Evolutionary conservation across 2,329 filamentous ascomycete genomes (phyloP), one percentile per base, ranked within the genome.

Genomic region (Curvularia verruculosa): DNA sequence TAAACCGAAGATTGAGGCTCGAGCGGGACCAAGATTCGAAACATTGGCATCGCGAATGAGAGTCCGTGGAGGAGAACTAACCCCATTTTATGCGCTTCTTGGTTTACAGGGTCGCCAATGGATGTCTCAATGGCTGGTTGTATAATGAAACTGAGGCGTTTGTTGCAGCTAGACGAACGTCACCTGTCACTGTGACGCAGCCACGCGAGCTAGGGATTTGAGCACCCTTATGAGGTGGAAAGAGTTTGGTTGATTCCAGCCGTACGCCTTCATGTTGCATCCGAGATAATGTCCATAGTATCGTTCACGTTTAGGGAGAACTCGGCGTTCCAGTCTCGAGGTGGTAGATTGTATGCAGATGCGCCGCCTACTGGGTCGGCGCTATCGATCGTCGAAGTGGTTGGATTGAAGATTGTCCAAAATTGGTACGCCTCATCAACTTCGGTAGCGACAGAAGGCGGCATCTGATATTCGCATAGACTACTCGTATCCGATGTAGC

Each of bases 321-420:
- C 50, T 75, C 73, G 5, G 65, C 60, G 26, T 71, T 71, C 72
- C 71, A 75, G 44, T 75, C 71, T 24, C 63, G 59, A 19, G 65
- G 67, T 7, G 68, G 68, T n/a, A 66, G 50, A 15, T 65, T 70
- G 43, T 69, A 72, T 19, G 63, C 44, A 53, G 56, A 63, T 5
- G 65, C 59, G 21, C 61, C 59, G 8, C n/a, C n/a, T n/a, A 67
- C 49, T 19, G 63, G 29, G 8, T 74, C 71, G 6, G 59, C 51
- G 2, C 59, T 44, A 40, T 70, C 69, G 8, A 59, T 58, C 0
- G 63, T 60, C 7, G 70, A 69, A 5, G 67, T 68, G 2, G 71
- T 66, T 5, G 72, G 64, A 28, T 75, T 71, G 61, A 74, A 72
- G 2, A 70, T 56, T 1, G 58, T 68, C 66, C 66, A 74, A 21